Evolutionary conservation across 176 grass and related monocot genomes (phyloP).

Genomic region (Raddia distichophylla): DNA sequence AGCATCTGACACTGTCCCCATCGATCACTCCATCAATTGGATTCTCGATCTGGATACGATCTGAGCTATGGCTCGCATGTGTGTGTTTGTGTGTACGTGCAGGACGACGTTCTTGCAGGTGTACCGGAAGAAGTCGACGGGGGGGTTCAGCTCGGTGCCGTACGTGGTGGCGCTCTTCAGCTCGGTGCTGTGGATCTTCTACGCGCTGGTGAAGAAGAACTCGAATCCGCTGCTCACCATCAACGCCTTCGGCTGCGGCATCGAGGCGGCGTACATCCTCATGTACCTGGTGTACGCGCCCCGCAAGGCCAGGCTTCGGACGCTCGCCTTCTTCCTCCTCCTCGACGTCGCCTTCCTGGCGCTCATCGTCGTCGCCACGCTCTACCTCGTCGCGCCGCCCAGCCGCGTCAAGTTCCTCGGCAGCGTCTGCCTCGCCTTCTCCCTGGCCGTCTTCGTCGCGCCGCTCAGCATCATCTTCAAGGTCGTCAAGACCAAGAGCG

Average conservation of each 20-base stretch:
- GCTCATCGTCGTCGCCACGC: constrained; percentile 56
- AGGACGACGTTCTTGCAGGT: constrained; percentile 76
- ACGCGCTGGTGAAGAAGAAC: constrained; percentile 74
- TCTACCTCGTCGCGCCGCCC: constrained; percentile 7
- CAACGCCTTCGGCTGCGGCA: constrained; percentile 73
- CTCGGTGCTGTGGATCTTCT: constrained; percentile 88
- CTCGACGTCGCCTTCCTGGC: constrained; percentile 73
- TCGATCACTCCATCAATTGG: neutral
- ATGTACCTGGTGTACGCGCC: constrained; percentile 72
- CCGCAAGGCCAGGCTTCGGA: constrained; percentile 40
- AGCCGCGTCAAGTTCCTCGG: constrained; percentile 74
- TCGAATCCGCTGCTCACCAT: constrained; percentile 69
- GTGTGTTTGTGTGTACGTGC: neutral
- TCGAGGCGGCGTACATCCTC: constrained; percentile 69
- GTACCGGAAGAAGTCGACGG: constrained; percentile 67
- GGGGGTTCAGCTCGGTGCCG: constrained; percentile 84
- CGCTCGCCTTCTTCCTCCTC: constrained; percentile 56
- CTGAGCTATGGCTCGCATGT: no score
- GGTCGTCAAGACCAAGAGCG: constrained; percentile 79
- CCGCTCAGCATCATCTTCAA: constrained; percentile 88
- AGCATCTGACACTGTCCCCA: constrained; percentile 8
- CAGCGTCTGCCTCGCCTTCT: constrained; percentile 91
- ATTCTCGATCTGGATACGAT: neutral
- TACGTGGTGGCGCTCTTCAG: constrained; percentile 96
- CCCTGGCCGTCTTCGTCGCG: constrained; percentile 83